phyloP scores from a whole-genome alignment of 2,329 filamentous ascomycete species.

The Apiospora rasikravindrae region DNA sequence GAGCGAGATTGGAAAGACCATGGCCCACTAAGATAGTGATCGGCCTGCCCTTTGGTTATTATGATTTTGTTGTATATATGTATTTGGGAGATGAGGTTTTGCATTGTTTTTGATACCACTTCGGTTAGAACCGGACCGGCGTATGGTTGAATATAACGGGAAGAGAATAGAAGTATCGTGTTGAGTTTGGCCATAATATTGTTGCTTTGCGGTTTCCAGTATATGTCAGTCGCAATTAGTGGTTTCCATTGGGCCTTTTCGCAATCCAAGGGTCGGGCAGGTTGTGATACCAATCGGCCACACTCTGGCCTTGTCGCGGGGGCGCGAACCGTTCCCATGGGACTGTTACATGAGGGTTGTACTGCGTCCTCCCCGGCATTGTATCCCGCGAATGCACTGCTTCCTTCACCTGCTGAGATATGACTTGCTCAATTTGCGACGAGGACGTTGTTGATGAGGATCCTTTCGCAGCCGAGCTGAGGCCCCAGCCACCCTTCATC shows the following conservation, averaged over 20 bases:
- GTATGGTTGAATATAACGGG: neutral
- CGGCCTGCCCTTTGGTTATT: neutral
- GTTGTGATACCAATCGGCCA: slow-evolving; percentile 15
- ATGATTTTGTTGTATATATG: slow-evolving; percentile 10
- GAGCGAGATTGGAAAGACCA: slow-evolving; percentile 57
- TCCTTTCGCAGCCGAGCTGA: neutral
- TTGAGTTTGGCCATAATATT: neutral
- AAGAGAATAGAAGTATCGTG: neutral
- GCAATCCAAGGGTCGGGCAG: slow-evolving; percentile 17
- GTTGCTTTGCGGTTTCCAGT: neutral
- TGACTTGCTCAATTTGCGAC: neutral
- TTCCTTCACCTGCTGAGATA: neutral
- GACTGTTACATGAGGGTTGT: slow-evolving; percentile 11
- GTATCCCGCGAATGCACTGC: slow-evolving; percentile 5
- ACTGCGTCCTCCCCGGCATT: neutral
- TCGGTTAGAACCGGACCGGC: slow-evolving; percentile 7
- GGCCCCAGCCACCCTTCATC: neutral
- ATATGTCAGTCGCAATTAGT: neutral
- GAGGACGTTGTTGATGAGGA: neutral
- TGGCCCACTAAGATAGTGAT: slow-evolving; percentile 30
- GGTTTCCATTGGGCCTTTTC: slow-evolving; percentile 14
- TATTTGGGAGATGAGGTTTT: neutral
- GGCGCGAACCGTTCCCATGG: slow-evolving; percentile 16
- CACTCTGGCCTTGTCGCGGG: slow-evolving; percentile 6
- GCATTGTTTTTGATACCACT: slow-evolving; percentile 18